Conservation (phyloP, 1,139 yeast species). For the Debaryomycetaceae sp. region DNA sequence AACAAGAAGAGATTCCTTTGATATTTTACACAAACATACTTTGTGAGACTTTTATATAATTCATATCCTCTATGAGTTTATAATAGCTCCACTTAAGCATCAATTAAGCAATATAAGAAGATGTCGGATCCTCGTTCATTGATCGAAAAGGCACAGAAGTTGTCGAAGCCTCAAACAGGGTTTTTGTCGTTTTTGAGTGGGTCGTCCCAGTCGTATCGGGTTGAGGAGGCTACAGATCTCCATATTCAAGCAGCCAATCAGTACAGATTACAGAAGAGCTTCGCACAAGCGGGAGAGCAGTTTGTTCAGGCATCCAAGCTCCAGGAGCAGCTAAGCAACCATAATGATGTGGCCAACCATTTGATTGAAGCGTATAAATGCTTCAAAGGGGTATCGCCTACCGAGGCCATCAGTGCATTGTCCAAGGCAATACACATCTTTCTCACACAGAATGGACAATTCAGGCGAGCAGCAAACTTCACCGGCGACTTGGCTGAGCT, state of each 20-base stretch:
- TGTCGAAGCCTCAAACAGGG: slow-evolving; percentile 68
- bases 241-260: slow-evolving; percentile 89
- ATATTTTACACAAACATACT: not conserved
- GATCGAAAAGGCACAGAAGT: slow-evolving; percentile 44
- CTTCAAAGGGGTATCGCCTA: slow-evolving; percentile 68
- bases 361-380: slow-evolving; percentile 90
- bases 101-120: not conserved
- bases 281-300: slow-evolving; percentile 70
- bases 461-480: slow-evolving; percentile 93
- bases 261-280: slow-evolving; percentile 73
- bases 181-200: slow-evolving; percentile 68
- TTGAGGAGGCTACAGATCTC: slow-evolving; percentile 90
- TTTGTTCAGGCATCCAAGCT: slow-evolving; percentile 83
- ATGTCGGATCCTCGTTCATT: slow-evolving; percentile 42
- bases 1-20: not conserved
- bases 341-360: slow-evolving; percentile 90
- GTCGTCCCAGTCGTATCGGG: slow-evolving; percentile 59
- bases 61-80: not conserved
- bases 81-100: not conserved
- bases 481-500: slow-evolving; percentile 86
- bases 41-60: not conserved
- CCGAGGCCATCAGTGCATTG: slow-evolving; percentile 75
- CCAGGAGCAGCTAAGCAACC: slow-evolving; percentile 70
- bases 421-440: slow-evolving; percentile 77
- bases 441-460: slow-evolving; percentile 82